These are phyloP conservation scores for Vinca minor DNA, from an alignment of 257 asterid species.

Conservation along the genomic window DNA sequence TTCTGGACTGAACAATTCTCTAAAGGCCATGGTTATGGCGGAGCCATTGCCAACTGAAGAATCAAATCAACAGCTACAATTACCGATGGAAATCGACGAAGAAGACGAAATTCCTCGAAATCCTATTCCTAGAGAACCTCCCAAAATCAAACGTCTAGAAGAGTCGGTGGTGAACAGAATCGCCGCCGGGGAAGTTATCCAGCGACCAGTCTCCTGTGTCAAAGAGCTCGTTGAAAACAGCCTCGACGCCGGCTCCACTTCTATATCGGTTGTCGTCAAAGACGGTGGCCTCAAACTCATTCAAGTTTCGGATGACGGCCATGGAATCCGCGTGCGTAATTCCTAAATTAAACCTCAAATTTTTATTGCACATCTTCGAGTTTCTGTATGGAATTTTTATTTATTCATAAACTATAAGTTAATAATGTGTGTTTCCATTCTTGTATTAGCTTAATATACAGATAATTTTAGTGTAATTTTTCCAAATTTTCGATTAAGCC, in stretches of 20 bases:
- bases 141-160: slow-evolving; percentile 65
- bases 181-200: slow-evolving; percentile 96
- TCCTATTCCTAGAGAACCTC: slow-evolving; percentile 43
- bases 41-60: background rate
- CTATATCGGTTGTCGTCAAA: slow-evolving; percentile 66
- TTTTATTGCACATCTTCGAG: background rate
- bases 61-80: slow-evolving; percentile 11
- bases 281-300: slow-evolving; percentile 94
- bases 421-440: too few relatives aligned
- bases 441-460: too few relatives aligned
- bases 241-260: slow-evolving; percentile 70
- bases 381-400: background rate
- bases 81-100: slow-evolving; percentile 43
- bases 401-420: too few relatives aligned
- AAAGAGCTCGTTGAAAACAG: slow-evolving; percentile 95
- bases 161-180: slow-evolving; percentile 86
- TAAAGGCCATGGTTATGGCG: background rate
- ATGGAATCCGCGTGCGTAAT: slow-evolving; percentile 88
- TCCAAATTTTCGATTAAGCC: too few relatives aligned
- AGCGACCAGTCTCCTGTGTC: slow-evolving; percentile 90
- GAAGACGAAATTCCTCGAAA: slow-evolving; percentile 25
- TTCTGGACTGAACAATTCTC: too few relatives aligned
- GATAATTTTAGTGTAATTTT: too few relatives aligned
- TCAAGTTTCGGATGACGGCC: slow-evolving; percentile 95
- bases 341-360: background rate